Evolutionary conservation across 2,329 filamentous ascomycete species (phyloP).

Genomic region (Chaetoscypha palmicola): DNA sequence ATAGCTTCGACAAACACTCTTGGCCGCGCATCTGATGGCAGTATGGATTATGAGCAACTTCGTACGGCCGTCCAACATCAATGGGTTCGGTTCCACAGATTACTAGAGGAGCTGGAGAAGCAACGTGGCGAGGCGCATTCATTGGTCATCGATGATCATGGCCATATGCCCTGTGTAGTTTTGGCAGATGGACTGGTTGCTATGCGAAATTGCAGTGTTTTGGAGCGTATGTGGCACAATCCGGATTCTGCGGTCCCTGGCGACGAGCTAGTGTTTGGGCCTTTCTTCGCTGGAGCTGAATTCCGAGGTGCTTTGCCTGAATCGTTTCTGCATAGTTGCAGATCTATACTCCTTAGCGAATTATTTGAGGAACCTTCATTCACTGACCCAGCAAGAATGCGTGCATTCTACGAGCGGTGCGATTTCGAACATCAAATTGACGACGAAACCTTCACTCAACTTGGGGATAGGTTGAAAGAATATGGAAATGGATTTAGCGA

Average conservation of each 20-base stretch:
- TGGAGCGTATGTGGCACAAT: constrained; percentile 73
- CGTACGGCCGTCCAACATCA: constrained; percentile 68
- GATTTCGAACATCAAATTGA: constrained; percentile 73
- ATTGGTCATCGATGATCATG: constrained; percentile 63
- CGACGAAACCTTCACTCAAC: constrained; percentile 68
- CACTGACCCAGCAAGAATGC: constrained; percentile 66
- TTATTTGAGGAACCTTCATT: constrained; percentile 66
- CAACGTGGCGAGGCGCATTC: constrained; percentile 76
- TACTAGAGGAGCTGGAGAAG: constrained; percentile 80
- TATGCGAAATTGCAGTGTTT: constrained; percentile 68
- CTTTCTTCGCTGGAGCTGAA: constrained; percentile 62
- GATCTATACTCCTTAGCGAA: constrained; percentile 61
- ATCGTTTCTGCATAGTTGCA: constrained; percentile 60
- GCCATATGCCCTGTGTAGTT: constrained; percentile 74
- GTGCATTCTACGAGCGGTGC: constrained; percentile 69
- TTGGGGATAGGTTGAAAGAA: constrained; percentile 54
- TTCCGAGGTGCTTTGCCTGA: constrained; percentile 67
- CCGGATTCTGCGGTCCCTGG: constrained; percentile 40
- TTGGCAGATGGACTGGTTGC: constrained; percentile 75
- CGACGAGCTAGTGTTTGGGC: constrained; percentile 47
- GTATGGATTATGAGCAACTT: constrained; percentile 70
- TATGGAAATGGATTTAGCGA: constrained; percentile 53
- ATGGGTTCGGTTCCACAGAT: constrained; percentile 84
- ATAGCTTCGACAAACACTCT: constrained; percentile 64
- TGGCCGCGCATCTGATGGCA: constrained; percentile 52